A percentile compares a stretch with the other conserved stretches of the same genome.
Conservation (phyloP, 345 rosid species). For the Bruguiera gymnorhiza region DNA sequence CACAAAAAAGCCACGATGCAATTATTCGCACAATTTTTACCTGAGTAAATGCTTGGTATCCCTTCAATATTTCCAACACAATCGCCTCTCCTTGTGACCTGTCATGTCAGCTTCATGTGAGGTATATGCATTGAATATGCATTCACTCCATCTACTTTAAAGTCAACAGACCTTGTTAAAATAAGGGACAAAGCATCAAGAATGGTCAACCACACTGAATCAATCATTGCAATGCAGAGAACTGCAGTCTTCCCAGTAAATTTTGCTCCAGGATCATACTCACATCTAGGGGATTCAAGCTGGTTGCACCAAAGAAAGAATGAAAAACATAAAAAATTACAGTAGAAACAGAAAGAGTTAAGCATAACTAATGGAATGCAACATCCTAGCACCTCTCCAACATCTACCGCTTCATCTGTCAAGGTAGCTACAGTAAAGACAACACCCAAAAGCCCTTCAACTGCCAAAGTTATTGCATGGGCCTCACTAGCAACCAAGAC, state of each 20-base stretch:
- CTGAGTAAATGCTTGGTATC: slow-evolving; percentile 99
- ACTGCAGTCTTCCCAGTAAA: slow-evolving; percentile 64
- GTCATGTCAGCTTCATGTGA: slow-evolving; percentile 38
- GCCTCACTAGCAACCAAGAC: slow-evolving; percentile 99
- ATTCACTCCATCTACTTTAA: slow-evolving; percentile 10
- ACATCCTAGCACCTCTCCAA: slow-evolving; percentile 68
- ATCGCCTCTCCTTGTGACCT: slow-evolving; percentile 99
- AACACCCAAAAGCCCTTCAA: slow-evolving; percentile 91
- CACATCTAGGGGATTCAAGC: slow-evolving; percentile 90
- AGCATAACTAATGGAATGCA: slow-evolving; percentile 18
- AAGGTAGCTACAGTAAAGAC: slow-evolving; percentile 90
- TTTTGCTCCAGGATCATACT: slow-evolving; percentile 54
- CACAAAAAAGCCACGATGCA: not conserved
- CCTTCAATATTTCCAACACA: slow-evolving; percentile 91
- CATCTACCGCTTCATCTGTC: slow-evolving; percentile 93
- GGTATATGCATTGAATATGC: slow-evolving; percentile 11
- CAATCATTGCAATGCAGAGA: slow-evolving; percentile 87
- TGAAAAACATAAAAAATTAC: slow-evolving; percentile 11
- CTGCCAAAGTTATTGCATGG: slow-evolving; percentile 90
- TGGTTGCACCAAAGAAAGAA: slow-evolving; percentile 35
- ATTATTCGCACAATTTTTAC: slow-evolving; percentile 30
- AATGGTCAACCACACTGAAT: slow-evolving; percentile 93
- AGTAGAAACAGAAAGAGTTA: slow-evolving; percentile 11
- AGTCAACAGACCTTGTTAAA: slow-evolving; percentile 67
- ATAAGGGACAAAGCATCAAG: slow-evolving; percentile 95